phyloP scores from a whole-genome alignment of 306 rosid species.

The Elaeagnus macrophylla region DNA sequence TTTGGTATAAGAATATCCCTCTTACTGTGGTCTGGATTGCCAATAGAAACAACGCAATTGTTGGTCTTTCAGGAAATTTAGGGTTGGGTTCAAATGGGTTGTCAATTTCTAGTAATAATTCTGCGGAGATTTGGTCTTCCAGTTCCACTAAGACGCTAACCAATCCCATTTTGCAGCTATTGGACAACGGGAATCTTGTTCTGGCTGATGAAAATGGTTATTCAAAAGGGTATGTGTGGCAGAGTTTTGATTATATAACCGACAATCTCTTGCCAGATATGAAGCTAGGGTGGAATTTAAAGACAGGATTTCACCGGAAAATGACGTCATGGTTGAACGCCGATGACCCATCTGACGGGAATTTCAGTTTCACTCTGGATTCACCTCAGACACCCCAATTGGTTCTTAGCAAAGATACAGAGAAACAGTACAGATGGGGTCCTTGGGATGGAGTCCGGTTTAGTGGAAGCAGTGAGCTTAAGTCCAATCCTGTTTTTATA shows the following conservation, averaged over 20 bases:
- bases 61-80: slow-evolving; percentile 3
- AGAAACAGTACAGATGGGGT: slow-evolving; percentile 15
- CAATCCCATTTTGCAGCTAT: slow-evolving; percentile 11
- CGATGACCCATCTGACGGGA: slow-evolving; percentile 11
- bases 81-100: slow-evolving; percentile 11
- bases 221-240: slow-evolving; percentile 11
- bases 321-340: slow-evolving; percentile 15
- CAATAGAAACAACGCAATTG: slow-evolving; percentile 18
- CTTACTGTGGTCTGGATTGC: slow-evolving; percentile 23
- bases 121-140: slow-evolving; percentile 2
- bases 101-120: not conserved
- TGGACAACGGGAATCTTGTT: slow-evolving; percentile 20
- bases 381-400: slow-evolving; percentile 18
- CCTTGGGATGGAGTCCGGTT: slow-evolving; percentile 28
- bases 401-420: slow-evolving; percentile 1
- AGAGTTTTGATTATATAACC: slow-evolving; percentile 20
- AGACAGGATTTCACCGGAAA: not conserved
- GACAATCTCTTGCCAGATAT: slow-evolving; percentile 18
- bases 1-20: slow-evolving; percentile 21
- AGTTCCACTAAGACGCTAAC: not conserved
- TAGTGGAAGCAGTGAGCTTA: slow-evolving; percentile 15
- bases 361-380: slow-evolving; percentile 14
- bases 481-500: slow-evolving; percentile 9
- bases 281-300: slow-evolving; percentile 29
- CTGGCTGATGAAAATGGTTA: slow-evolving; percentile 4